These are phyloP conservation scores for Mallotus nudiflorus DNA, from an alignment of 345 rosid species.

Conservation along the genomic window DNA sequence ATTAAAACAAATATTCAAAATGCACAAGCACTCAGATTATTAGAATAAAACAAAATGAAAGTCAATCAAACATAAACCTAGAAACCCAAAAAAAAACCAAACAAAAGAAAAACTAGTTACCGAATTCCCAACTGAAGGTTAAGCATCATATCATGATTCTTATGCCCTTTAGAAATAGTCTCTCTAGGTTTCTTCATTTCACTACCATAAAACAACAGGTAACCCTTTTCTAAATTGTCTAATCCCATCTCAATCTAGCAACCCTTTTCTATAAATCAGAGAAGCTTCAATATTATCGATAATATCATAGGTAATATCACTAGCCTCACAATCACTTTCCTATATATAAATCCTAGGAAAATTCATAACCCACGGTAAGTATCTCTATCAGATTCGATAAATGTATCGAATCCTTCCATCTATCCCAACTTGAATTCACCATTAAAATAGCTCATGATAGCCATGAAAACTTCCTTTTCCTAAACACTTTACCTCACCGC, in stretches of 20 bases:
- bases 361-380: conserved; percentile 66
- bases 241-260: conserved; percentile 51
- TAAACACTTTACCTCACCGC: conserved; percentile 90
- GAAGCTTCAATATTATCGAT: conserved; percentile 79
- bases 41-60: background rate
- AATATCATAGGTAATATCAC: conserved; percentile 93
- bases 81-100: background rate
- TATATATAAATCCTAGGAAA: conserved; percentile 95
- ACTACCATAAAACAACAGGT: conserved; percentile 65
- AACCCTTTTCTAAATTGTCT: conserved; percentile 65
- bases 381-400: conserved; percentile 88
- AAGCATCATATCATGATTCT: conserved; percentile 93
- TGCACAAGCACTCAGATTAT: background rate
- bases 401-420: conserved; percentile 91
- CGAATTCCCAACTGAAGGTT: conserved; percentile 94
- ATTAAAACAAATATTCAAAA: background rate
- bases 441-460: conserved; percentile 91
- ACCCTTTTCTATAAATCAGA: conserved; percentile 57
- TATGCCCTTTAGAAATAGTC: conserved; percentile 92
- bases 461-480: conserved; percentile 98
- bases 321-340: conserved; percentile 98
- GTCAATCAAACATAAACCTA: too few species aligned
- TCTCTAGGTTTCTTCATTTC: conserved; percentile 89
- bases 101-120: conserved; percentile 31
- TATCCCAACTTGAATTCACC: conserved; percentile 91